Base-by-base conservation (phyloP, 116 monocot species). In the Trichopus zeylanicus region DNA sequence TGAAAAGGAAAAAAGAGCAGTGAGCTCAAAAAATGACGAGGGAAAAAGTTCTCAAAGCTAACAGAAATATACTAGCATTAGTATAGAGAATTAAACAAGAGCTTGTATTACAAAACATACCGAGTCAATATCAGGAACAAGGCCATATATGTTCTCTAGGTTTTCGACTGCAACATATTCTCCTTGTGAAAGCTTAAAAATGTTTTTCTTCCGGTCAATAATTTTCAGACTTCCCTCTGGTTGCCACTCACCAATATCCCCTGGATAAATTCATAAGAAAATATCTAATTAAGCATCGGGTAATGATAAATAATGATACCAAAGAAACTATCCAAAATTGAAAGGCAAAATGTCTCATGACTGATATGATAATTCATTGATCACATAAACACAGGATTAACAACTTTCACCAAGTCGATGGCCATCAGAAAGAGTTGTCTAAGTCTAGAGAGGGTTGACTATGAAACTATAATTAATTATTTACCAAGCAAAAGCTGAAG, bases 81-180 rank as follows among this genome's bases (percentile, higher is more conserved):
- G 16, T n/a, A 16, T 42, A 42, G 42, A 1, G 1, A 42, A 42
- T 42, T 42, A 42, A 42, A 42, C n/a, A 16, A 42, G 16, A 42
- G 42, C n/a, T 16, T 1, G 13, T 13, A 42, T 49, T 19, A 28
- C 11, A 53, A 61, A 0, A 48, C 69, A 62, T 82, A 93, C 93
- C 51, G 80, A 71, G 34, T 93, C 93, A 53, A 80, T 64, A 35
- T 29, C 80, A 65, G 85, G 52, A 47, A 74, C 71, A 26, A 74
- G 73, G 49, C 82, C 70, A 66, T 89, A 93, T 51, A 93, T 78
- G 64, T 89, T 93, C 64, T 93, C 93, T 55, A 93, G 71, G 67
- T 86, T 89, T 55, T 93, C 93, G 55, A 93, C 89, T n/a, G 93
- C 89, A 52, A 93, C 89, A 71, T 93, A 93, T 70, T 93, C 93